Base-by-base conservation (phyloP, 352 stramenopile genomes). In the Phytophthora vignae region DNA sequence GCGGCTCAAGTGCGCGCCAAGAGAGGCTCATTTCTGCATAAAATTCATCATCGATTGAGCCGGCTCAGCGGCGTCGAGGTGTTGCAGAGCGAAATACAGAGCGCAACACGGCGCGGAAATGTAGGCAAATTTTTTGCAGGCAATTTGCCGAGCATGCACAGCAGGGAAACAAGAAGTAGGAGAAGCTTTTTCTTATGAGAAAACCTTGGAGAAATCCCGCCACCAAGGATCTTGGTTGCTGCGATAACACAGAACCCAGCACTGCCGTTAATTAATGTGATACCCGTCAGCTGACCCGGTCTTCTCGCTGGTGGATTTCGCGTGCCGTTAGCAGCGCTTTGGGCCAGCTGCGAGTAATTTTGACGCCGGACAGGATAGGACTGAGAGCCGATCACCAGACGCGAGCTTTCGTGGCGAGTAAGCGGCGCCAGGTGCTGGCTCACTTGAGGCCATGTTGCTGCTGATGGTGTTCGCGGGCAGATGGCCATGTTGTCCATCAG, bases 1-100 rank as follows among this genome's bases (percentile, higher is more conserved):
- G 33, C 53, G 22, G 48, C 66, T 68, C 55, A 74, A 74, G 42
- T 60, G 57, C 6, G 11, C 10, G 44, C 56, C 63, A 76, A 72
- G 63, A 76, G 63, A 48, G 61, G 58, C 52, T 54, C 44, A 65
- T 72, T 71, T 76, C 49, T 73, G 59, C 12, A 48, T 48, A 48
- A 48, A 48, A 48, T 48, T 48, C 40, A 48, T 55, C 33, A 15
- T 64, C 19, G 53, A 50, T 58, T 60, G 59, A 53, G 52, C 52
- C 40, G 64, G 64, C 55, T 40, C 33, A 40, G 12, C 33, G 33
- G 53, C 64, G 17, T 53, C 40, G 40, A 48, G 40, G 40, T 7
- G 40, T 48, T 48, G 15, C 11, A 48, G 40, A 21, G 40, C 40
- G 14, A 17, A 48, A 19, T 19, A 48, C 14, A n/a, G 40, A 48